Base-by-base conservation (phyloP, 2,329 filamentous ascomycete species). In the Aspergillaceae sp. region DNA sequence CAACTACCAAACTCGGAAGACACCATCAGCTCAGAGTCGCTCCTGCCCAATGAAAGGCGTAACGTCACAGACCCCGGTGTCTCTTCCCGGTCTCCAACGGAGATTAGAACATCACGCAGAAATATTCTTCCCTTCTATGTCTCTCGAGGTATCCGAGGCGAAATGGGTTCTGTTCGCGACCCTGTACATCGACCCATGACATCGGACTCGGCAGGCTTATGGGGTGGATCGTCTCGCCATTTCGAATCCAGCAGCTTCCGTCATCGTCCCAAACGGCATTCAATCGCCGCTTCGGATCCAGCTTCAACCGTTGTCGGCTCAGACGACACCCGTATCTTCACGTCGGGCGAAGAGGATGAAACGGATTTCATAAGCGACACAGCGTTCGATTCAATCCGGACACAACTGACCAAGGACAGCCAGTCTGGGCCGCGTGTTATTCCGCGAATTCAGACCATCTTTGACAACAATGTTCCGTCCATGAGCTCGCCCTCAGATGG, bases 361-460 rank as follows among this genome's bases (percentile, higher is more conserved):
- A 74, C 74, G 41, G 80, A 82, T 54, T 71, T 77, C 51, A 73
- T 78, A 54, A 82, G 77, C 53, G 80, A 83, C 51, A 80, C 75
- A 27, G 71, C 75, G 10, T 83, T 78, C 64, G 80, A 83, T 62
- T 83, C 80, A 42, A 67, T 82, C 48, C 78, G 77, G 48, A 83
- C 79, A 7, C 72, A 77, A 54, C 74, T 74, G 43, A 79, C 77
- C 10, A 70, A 72, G 51, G 76, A 73, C 45, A 70, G 67, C 56
- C 74, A 72, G 46, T 74, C 74, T 28, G 74, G 73, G 37, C 66
- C 73, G 49, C 71, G 76, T 55, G 75, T 77, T 19, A 19, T 19
- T 38, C 73, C 78, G 50, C 75, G 74, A 42, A 80, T 83, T 48
- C 78, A 83, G 55, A 79, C 76, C 7, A 80, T 83, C 55, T 83